Evolutionary conservation across 345 rosid species (phyloP), one percentile per base, ranked within the genome.

Genomic region (Linum trigynum): DNA sequence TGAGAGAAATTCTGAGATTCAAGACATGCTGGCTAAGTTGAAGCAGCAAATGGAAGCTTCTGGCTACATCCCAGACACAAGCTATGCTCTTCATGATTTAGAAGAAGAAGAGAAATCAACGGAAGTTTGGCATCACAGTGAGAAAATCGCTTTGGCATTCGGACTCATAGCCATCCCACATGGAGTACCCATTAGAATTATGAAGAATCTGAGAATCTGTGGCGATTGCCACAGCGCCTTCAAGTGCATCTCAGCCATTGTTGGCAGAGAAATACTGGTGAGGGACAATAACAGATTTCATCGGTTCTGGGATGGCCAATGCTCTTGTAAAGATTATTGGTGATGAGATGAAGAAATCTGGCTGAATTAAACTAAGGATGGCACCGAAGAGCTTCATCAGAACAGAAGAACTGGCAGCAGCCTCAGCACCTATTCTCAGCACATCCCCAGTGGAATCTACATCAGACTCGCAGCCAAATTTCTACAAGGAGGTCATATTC

Each of bases 101-200:
- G 98, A 92, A 74, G 98, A 92, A 81, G 98, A 92, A 55, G 95
- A 92, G 69, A 89, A 80, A 71, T 74, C 78, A 45, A 74, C 78
- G 0, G 92, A 89, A 80, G 97, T 87, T 38, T 78, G 82, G 53
- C 62, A 79, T 75, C 98, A 89, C 66, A 87, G 95, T 2, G 95
- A 92, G 88, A 92, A 92, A 76, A 70, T 86, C 59, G 92, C 98
- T 60, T 74, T 92, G 58, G 92, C 98, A 1, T 92, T 87, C 67
- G 92, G 90, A 50, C 82, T 91, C 17, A 39, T 89, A 39, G 76
- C 85, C 51, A 61, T 91, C 17, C 89, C 86, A 39, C 61, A 71
- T 3, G 81, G 83, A 57, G 70, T 84, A 3, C 98, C 98, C 3
- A 77, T 89, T 23, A 79, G 96, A 67, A 92, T 92, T 72, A 87